phyloP scores from a whole-genome alignment of 306 rosid genomes.

The Malus orientalis region DNA sequence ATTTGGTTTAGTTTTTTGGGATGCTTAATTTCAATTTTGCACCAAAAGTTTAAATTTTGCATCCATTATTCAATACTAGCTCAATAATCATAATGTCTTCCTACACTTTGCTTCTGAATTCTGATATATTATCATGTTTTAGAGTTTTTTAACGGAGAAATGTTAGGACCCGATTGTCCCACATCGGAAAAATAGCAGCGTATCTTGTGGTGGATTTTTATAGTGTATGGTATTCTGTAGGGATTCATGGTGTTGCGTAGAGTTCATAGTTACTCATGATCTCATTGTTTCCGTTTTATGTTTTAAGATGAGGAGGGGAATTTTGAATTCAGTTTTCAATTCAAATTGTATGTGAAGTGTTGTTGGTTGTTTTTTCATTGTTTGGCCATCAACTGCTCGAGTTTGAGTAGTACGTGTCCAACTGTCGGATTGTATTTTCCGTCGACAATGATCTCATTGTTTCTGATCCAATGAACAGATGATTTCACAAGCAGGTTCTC shows the following conservation, averaged over 20 bases:
- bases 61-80: background rate
- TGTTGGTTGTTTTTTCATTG: background rate
- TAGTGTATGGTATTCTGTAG: background rate
- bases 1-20: background rate
- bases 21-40: too few species aligned
- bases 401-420: background rate
- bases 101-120: background rate
- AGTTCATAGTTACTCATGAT: background rate
- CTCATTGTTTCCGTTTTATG: background rate
- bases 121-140: too few species aligned
- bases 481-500: slow-evolving; percentile 29
- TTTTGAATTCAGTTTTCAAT: background rate
- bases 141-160: background rate
- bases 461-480: slow-evolving; percentile 9
- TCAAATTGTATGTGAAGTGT: background rate
- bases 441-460: background rate
- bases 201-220: background rate
- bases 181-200: too few species aligned
- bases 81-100: background rate
- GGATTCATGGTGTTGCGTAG: background rate
- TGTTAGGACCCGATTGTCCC: too few species aligned
- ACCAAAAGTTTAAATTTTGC: background rate
- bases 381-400: background rate
- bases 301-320: background rate
- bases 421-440: background rate